Percentiles rank a stretch among this genome's conserved stretches.
Evolutionary conservation across 2,329 filamentous ascomycete genomes (phyloP).

Genomic region (Arthrobotrys sinensis): DNA sequence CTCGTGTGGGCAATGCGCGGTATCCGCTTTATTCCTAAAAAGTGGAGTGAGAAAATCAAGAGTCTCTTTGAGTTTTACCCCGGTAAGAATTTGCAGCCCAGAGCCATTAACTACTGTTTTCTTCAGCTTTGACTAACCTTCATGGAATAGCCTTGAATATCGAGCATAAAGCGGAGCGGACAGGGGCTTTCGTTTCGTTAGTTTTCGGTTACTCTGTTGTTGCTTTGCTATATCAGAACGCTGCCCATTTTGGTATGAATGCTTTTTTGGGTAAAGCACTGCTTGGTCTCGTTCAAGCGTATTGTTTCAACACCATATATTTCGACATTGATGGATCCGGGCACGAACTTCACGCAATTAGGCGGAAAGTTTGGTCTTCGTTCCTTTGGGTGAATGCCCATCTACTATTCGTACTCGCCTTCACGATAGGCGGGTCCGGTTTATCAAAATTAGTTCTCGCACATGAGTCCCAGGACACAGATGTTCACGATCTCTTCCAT

Average conservation of each 20-base stretch:
- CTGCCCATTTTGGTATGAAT: constrained; percentile 71
- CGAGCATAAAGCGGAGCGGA: constrained; percentile 77
- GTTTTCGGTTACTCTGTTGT: constrained; percentile 78
- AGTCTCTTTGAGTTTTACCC: constrained; percentile 65
- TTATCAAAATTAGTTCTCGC: constrained; percentile 75
- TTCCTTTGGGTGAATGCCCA: constrained; percentile 74
- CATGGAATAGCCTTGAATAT: constrained; percentile 72
- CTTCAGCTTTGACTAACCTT: constrained; percentile 36
- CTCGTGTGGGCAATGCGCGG: constrained; percentile 64
- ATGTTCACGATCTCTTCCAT: constrained; percentile 71
- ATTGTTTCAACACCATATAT: constrained; percentile 76
- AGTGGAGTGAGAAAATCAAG: constrained; percentile 35
- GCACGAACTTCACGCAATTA: constrained; percentile 75
- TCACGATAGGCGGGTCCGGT: constrained; percentile 74
- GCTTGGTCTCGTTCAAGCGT: constrained; percentile 74
- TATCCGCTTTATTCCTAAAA: constrained; percentile 37
- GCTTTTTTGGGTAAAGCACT: constrained; percentile 76
- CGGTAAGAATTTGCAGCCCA: constrained; percentile 63
- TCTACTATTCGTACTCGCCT: constrained; percentile 76
- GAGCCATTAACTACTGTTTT: constrained; percentile 61
- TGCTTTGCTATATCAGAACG: constrained; percentile 75
- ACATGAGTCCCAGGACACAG: constrained; percentile 71
- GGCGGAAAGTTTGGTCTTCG: constrained; percentile 70
- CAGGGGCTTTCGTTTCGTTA: constrained; percentile 76
- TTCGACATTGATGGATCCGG: constrained; percentile 76